phyloP scores from a whole-genome alignment of 768 basidiomycete genomes.

The Dioszegia aurantiaca region DNA sequence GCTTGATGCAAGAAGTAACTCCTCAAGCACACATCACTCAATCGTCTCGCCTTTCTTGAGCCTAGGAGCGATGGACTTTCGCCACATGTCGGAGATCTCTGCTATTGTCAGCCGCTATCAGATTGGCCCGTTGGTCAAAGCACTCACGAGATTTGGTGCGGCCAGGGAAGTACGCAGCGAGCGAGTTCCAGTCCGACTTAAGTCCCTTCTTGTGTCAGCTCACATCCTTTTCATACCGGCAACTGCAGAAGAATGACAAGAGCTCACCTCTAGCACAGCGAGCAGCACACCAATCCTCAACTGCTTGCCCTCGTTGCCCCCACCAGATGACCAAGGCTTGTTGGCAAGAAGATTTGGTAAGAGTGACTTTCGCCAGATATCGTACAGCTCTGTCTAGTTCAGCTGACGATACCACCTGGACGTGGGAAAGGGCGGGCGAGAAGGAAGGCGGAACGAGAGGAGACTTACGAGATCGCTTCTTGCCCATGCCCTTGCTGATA shows the following conservation, averaged over 20 bases:
- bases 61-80: slow-evolving; percentile 35
- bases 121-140: no score
- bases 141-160: slow-evolving; percentile 32
- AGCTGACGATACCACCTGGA: no score
- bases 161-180: slow-evolving; percentile 24
- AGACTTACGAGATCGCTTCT: slow-evolving; percentile 30
- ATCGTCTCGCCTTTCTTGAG: slow-evolving; percentile 30
- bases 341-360: slow-evolving; percentile 17
- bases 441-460: not conserved
- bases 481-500: slow-evolving; percentile 14
- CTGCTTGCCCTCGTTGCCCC: slow-evolving; percentile 23
- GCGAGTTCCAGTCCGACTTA: slow-evolving; percentile 29
- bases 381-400: slow-evolving; percentile 15
- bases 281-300: slow-evolving; percentile 17
- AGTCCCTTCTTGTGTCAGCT: slow-evolving; percentile 15
- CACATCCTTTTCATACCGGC: not conserved
- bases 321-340: slow-evolving; percentile 20
- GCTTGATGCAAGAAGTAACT: no score
- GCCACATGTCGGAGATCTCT: slow-evolving; percentile 40
- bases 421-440: no score
- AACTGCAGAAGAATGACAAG: not conserved
- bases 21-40: slow-evolving; percentile 23
- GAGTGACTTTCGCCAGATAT: slow-evolving; percentile 37
- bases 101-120: not conserved
- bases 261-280: slow-evolving; percentile 21